These are phyloP conservation scores for Medicago ruthenica DNA, from an alignment of 306 rosid species.

Conservation along the genomic window DNA sequence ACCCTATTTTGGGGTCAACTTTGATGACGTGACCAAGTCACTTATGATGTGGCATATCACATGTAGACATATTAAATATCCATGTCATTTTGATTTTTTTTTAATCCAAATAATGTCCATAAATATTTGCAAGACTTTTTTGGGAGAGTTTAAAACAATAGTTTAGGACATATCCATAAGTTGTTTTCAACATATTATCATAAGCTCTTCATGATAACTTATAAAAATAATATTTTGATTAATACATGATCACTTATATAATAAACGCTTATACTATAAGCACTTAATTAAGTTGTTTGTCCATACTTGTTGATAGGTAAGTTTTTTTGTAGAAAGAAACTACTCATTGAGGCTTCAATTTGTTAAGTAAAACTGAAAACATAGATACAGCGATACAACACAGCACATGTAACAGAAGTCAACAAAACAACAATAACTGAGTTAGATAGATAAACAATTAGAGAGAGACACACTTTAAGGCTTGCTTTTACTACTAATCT, in stretches of 20 bases:
- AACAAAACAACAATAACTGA: conserved; percentile 48
- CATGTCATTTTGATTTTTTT: too few relatives aligned
- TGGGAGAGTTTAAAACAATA: not conserved
- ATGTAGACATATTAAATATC: too few relatives aligned
- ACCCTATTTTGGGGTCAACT: too few relatives aligned
- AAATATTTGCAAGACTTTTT: not conserved
- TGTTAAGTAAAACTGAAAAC: not conserved
- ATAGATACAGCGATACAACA: conserved; percentile 1
- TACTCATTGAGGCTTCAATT: not conserved
- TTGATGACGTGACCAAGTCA: too few relatives aligned
- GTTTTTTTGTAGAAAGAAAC: not conserved
- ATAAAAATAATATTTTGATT: too few relatives aligned
- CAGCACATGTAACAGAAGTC: conserved; percentile 49
- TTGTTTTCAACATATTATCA: not conserved
- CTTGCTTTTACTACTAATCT: conserved; percentile 52
- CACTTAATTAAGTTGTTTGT: too few relatives aligned
- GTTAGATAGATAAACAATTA: conserved; percentile 32
- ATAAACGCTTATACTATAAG: too few relatives aligned
- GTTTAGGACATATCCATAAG: not conserved
- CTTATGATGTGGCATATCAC: too few relatives aligned
- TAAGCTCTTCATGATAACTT: too few relatives aligned
- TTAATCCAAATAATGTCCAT: too few relatives aligned
- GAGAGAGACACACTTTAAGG: conserved; percentile 42
- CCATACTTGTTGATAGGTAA: too few relatives aligned
- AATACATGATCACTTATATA: too few relatives aligned